Conservation (phyloP, 2,329 filamentous ascomycete species). For the Cytospora piceae region DNA sequence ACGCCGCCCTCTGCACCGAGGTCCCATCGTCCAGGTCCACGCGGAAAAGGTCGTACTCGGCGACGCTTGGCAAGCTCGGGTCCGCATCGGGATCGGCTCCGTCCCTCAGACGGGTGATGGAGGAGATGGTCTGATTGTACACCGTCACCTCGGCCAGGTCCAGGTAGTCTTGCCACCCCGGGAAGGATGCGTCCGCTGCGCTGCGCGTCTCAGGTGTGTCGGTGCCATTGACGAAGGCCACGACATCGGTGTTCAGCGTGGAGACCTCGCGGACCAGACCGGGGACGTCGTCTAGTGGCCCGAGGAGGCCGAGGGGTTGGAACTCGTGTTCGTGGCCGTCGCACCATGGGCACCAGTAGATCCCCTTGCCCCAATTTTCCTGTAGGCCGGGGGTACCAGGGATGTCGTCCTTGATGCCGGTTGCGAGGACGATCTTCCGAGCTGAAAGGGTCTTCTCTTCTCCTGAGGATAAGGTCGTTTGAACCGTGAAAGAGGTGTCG, state of each 20-base stretch:
- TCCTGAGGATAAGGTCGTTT: conserved; percentile 37
- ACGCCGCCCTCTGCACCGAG: conserved; percentile 52
- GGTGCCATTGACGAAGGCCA: conserved; percentile 64
- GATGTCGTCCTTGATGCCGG: conserved; percentile 59
- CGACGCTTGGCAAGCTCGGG: conserved; percentile 46
- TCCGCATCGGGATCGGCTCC: conserved; percentile 43
- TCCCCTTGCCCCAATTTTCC: conserved; percentile 61
- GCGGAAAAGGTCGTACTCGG: conserved; percentile 59
- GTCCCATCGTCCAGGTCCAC: conserved; percentile 55
- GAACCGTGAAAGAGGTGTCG: conserved; percentile 52
- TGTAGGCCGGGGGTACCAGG: conserved; percentile 57
- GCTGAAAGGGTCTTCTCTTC: conserved; percentile 45
- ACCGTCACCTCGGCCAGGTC: conserved; percentile 53
- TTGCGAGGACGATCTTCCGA: conserved; percentile 60
- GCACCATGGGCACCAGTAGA: conserved; percentile 69
- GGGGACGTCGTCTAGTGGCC: conserved; percentile 48
- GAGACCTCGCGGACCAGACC: conserved; percentile 54
- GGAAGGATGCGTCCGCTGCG: conserved; percentile 44
- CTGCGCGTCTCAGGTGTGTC: conserved; percentile 50
- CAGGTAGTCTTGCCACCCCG: conserved; percentile 55
- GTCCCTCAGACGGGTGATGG: conserved; percentile 51
- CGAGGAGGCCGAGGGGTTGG: conserved; percentile 59
- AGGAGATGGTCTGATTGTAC: conserved; percentile 58
- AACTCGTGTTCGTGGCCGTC: conserved; percentile 65
- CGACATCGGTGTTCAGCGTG: conserved; percentile 58